Base-by-base conservation (phyloP, 352 stramenopile genomes). In the Pythium folliculosum region DNA sequence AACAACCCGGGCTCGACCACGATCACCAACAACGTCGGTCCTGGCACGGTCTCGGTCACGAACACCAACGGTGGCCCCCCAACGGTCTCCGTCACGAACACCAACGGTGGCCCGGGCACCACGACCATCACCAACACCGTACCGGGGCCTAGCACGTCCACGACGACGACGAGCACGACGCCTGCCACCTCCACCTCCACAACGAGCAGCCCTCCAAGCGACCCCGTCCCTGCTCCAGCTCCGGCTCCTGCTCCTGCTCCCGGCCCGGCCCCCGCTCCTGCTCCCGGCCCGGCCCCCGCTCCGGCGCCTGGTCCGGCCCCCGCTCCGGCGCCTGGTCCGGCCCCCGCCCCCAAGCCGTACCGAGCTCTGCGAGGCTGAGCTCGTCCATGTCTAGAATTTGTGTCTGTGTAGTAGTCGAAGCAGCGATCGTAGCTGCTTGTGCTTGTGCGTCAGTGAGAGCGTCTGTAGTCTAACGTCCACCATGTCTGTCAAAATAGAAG, bases 261-360 rank as follows among this genome's bases (percentile, higher is more conserved):
- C 1, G 45, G 3, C 16, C 55, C 55, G 49, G 22, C 54, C 3
- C 54, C 54, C 1, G 54, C 37, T 5, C 54, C 54, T 9, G 54
- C 37, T 6, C 56, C 45, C 1, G 45, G 3, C 16, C 55, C 55
- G 49, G 55, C 25, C 16, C 37, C 55, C 14, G 54, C 40, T 12
- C 19, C 35, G 1, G 40, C 40, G 0, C 23, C 54, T 19, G 54
- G n/a, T 50, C 21, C 38, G 2, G 10, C 56, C 8, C 40, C 56
- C 19, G 55, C 32, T 14, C 56, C 47, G 8, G 19, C 8, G 22
- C 14, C 45, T 9, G 21, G 17, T n/a, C 45, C 45, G n/a, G 30
- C 45, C 3, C 49, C 48, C 5, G 60, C 60, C n/a, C n/a, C 59
- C 1, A 58, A 56, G 17, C 32, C 59, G 44, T 65, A 65, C 59